Base-by-base conservation (phyloP, 352 stramenopile species). In the Pythium rishiriense region DNA sequence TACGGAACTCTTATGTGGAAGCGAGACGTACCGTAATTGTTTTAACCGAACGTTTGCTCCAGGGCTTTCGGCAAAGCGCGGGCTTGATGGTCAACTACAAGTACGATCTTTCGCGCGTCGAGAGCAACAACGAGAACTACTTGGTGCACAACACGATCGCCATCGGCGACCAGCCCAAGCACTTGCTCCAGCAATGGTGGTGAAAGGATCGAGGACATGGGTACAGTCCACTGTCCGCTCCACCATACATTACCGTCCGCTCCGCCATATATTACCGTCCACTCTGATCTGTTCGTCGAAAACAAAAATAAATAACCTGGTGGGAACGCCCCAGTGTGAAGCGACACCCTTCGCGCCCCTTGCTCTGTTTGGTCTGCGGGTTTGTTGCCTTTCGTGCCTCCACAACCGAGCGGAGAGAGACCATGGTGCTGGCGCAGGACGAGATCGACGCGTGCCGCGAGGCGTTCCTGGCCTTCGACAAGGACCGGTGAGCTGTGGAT, bases 401-500 rank as follows among this genome's bases (percentile, higher is more conserved):
- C n/a, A n/a, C n/a, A n/a, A n/a, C n/a, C n/a, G n/a, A n/a, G n/a
- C 31, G 6, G 14, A 43, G 37, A 43, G 6, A 17, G 37, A 64
- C 39, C 33, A 94, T 94, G 85, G 83, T 93, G 64, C 76, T 98
- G 11, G 96, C 90, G 4, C 94, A 98, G 69, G 95, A 98, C 55
- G 95, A 98, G 79, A 98, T 98, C 58, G 95, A 98, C 53, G 92
- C 86, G 42, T 99, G 97, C 62, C 81, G 96, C 51, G 94, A 99
- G 69, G 96, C 96, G 1, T 99, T 99, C 73, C 73, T 99, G 19
- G 93, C 94, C 2, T 99, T 99, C 70, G 97, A 99, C 69, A 99
- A 98, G 70, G 97, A 98, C 70, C 74, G 83, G 85, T 92, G 46
- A 41, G 35, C 10, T 49, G 26, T 24, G 42, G 26, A 24, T 39